Evolutionary conservation across 2,329 filamentous ascomycete species (phyloP).

Genomic region (Aspergillus sojae): DNA sequence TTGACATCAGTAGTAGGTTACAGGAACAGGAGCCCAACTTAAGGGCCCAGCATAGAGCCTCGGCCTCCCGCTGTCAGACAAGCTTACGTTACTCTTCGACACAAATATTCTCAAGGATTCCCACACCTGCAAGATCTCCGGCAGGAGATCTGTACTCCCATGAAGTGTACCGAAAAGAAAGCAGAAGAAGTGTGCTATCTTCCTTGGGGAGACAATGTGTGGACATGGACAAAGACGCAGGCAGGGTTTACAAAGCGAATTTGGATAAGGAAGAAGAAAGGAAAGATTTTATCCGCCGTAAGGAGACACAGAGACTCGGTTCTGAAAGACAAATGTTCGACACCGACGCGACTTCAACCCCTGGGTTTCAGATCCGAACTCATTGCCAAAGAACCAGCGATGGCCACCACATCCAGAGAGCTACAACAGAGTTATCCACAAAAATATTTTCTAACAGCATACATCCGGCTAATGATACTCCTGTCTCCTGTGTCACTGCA

Average conservation of each 20-base stretch:
- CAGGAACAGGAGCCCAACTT: neutral
- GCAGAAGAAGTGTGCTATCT: conserved; percentile 18
- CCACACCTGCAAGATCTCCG: conserved; percentile 16
- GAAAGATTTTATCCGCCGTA: neutral
- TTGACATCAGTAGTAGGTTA: neutral
- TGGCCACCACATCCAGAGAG: neutral
- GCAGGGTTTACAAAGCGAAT: neutral
- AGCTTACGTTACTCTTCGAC: neutral
- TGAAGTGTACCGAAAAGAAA: conserved; percentile 17
- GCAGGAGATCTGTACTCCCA: conserved; percentile 16
- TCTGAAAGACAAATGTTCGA: neutral
- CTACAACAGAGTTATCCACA: neutral
- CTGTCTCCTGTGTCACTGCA: neutral
- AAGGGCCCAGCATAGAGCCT: neutral
- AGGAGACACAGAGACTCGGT: neutral
- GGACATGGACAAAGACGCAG: neutral
- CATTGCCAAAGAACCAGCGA: neutral
- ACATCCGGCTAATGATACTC: neutral
- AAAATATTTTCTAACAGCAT: no score
- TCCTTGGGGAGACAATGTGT: conserved; percentile 10
- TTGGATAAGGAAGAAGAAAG: neutral
- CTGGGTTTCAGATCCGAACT: neutral
- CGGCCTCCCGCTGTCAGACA: conserved; percentile 9
- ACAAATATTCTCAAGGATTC: conserved; percentile 14
- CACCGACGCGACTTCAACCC: neutral